phyloP scores from a whole-genome alignment of 163 green algal genomes.

The Chloromonas sp. region DNA sequence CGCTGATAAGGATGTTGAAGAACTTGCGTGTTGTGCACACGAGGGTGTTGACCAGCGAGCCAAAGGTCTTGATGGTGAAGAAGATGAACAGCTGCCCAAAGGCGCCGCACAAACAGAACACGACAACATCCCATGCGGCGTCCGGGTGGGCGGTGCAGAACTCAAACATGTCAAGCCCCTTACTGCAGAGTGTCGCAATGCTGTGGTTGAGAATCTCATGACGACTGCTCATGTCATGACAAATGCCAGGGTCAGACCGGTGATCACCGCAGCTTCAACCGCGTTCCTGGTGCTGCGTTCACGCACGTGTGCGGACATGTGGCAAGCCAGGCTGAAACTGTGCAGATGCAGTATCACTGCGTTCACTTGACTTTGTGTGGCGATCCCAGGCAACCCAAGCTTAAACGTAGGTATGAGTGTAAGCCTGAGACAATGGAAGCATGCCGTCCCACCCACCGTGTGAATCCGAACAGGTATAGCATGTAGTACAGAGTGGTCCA shows the following conservation, averaged over 20 bases:
- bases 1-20: slow-evolving; percentile 94
- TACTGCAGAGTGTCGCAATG: neutral
- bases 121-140: slow-evolving; percentile 68
- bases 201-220: too few relatives aligned
- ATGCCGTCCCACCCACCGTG: slow-evolving; percentile 9
- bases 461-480: slow-evolving; percentile 68
- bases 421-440: neutral
- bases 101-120: slow-evolving; percentile 93
- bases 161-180: slow-evolving; percentile 36
- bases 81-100: slow-evolving; percentile 99
- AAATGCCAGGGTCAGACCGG: too few relatives aligned
- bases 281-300: neutral
- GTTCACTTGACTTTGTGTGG: too few relatives aligned
- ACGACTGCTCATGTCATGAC: too few relatives aligned
- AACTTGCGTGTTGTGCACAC: slow-evolving; percentile 99
- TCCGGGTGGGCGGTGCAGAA: slow-evolving; percentile 77
- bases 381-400: too few relatives aligned
- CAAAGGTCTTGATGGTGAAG: slow-evolving; percentile 90
- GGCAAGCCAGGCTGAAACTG: too few relatives aligned
- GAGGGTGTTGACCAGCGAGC: slow-evolving; percentile 82
- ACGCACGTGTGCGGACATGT: neutral
- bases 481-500: slow-evolving; percentile 79
- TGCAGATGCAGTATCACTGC: too few relatives aligned
- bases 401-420: too few relatives aligned
- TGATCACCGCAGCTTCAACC: too few relatives aligned